Conservation (phyloP, 2,329 filamentous ascomycete species). For the Aureobasidium sp. region DNA sequence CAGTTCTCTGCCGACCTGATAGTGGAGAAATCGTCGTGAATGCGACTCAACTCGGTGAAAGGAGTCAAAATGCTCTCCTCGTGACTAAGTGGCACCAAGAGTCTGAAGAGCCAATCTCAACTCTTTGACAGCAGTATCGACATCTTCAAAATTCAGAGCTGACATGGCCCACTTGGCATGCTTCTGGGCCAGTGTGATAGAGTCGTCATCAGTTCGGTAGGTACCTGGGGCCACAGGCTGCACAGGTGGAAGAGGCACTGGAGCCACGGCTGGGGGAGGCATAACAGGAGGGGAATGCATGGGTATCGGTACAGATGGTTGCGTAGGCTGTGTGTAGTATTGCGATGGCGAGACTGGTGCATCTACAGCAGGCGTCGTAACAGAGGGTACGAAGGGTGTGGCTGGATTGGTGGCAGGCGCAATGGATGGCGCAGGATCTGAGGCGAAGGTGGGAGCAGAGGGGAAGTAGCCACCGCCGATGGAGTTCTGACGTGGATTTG, state of each 20-base stretch:
- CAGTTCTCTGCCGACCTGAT: not conserved
- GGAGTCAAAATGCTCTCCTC: not conserved
- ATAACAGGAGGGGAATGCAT: conserved; percentile 22
- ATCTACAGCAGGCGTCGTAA: conserved; percentile 17
- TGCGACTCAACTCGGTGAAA: not conserved
- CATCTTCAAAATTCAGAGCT: conserved; percentile 92
- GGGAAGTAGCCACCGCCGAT: conserved; percentile 55
- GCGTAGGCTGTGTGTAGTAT: conserved; percentile 20
- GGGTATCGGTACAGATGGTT: conserved; percentile 21
- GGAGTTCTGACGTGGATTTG: conserved; percentile 36
- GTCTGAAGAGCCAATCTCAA: conserved; percentile 64
- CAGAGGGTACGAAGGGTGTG: conserved; percentile 4
- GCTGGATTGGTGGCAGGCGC: conserved; percentile 30
- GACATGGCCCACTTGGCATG: conserved; percentile 97
- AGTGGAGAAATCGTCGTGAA: not conserved
- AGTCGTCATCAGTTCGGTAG: conserved; percentile 57
- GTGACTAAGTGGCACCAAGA: conserved; percentile 55
- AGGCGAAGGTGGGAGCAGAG: conserved; percentile 41
- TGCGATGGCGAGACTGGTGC: conserved; percentile 16
- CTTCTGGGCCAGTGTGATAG: conserved; percentile 77
- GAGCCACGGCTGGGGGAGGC: conserved; percentile 19
- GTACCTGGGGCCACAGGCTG: conserved; percentile 32
- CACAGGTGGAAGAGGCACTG: conserved; percentile 15
- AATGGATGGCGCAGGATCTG: conserved; percentile 29
- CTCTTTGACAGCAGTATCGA: conserved; percentile 81